Percentiles rank a stretch among this genome's conserved stretches.
These are phyloP conservation scores for Talaromyces sp. DNA, from an alignment of 2,329 filamentous ascomycete species.

Conservation along the genomic window DNA sequence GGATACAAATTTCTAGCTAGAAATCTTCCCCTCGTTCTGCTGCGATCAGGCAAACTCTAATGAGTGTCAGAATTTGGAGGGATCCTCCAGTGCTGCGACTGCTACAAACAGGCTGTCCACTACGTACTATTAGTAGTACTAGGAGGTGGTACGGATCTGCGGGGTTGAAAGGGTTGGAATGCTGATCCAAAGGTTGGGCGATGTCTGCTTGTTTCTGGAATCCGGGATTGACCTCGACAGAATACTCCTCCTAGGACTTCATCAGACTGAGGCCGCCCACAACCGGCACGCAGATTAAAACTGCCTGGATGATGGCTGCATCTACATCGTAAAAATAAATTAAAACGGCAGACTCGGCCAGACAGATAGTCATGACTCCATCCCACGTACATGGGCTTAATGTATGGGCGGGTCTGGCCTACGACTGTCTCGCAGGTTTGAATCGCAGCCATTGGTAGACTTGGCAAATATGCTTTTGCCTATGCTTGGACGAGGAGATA, in stretches of 20 bases:
- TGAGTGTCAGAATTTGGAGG: not conserved
- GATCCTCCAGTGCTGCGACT: too few species aligned
- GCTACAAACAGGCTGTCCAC: not conserved
- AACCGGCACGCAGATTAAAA: not conserved
- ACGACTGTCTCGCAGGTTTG: not conserved
- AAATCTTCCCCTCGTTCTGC: slow-evolving; percentile 5
- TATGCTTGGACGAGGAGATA: not conserved
- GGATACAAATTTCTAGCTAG: not conserved
- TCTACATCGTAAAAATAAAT: not conserved
- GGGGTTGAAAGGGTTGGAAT: slow-evolving; percentile 5
- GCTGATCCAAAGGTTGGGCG: not conserved
- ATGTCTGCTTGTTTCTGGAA: not conserved
- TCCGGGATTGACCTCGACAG: not conserved
- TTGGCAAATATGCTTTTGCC: not conserved
- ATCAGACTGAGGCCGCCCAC: not conserved
- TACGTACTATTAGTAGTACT: not conserved
- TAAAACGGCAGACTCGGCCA: slow-evolving; percentile 1
- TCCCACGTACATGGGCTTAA: not conserved
- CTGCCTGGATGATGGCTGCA: not conserved
- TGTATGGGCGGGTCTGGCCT: slow-evolving; percentile 6
- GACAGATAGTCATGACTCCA: not conserved
- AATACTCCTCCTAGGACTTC: not conserved
- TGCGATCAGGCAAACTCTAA: not conserved
- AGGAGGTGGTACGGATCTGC: not conserved
- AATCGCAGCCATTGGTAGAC: not conserved